Base-by-base conservation (phyloP, 371 early-diverging fungal species). In the Syncephalastrum sp. region DNA sequence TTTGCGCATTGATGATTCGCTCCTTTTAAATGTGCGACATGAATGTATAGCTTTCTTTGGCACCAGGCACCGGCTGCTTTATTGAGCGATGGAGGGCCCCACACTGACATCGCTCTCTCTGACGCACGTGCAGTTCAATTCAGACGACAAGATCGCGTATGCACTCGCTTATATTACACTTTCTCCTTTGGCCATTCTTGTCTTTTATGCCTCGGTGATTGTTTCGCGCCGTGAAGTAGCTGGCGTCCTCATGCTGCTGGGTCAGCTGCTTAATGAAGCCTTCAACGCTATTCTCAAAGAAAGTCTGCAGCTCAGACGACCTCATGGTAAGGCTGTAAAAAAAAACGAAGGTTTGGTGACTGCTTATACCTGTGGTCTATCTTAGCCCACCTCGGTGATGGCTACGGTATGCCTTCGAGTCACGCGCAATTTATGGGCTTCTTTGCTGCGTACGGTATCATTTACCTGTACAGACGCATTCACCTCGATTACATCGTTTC, bases 381-480 rank as follows among this genome's bases (percentile, higher is more conserved):
- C 23, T 53, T 64, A 88, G 88, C 68, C 47, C 86, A 86, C 56
- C 75, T 94, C 12, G 94, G 94, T 3, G 81, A 81, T 42, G 96
- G 95, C 0, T 95, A 95, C 68, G 97, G 96, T 15, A 95, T 96
- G 96, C 97, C 97, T 1, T 92, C 92, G 3, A 89, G 90, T 50
- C 97, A 97, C 63, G 72, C 96, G 3, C 95, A 95, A 65, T 97
- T 95, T 71, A 91, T 95, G 75, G 86, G 88, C 45, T 96, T 79
- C 69, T 95, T 92, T 74, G 82, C 88, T 8, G 68, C 78, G 0
- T 93, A 84, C 61, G 61, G 78, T 0, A 57, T 77, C 5, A 51
- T 93, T 7, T 88, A 92, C 54, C 68, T 90, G 47, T 82, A 77
- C 56, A 53, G 59, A 19, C 65, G 74, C 42, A 78, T 72, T 29